These are phyloP conservation scores for Blakeslea trispora DNA, from an alignment of 371 early-diverging fungal genomes.

Conservation along the genomic window DNA sequence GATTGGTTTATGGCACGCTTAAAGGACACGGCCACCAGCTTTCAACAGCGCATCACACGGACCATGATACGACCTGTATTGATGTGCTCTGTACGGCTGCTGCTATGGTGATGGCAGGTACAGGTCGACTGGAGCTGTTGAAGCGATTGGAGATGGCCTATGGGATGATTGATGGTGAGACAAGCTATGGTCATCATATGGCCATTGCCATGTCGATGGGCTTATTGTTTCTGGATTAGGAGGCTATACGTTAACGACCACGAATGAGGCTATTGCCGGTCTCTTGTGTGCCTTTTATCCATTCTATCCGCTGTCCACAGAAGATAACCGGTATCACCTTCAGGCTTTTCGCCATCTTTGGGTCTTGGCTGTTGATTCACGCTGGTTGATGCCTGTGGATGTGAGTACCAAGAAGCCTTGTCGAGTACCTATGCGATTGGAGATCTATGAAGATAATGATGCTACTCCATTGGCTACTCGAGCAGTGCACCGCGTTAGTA, in stretches of 20 bases:
- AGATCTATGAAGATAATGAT: slow-evolving; percentile 31
- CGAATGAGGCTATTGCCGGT: slow-evolving; percentile 69
- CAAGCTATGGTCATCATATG: slow-evolving; percentile 82
- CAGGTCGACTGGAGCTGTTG: slow-evolving; percentile 68
- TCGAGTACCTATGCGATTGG: slow-evolving; percentile 53
- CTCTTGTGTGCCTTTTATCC: slow-evolving; percentile 81
- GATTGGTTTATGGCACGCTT: slow-evolving; percentile 52
- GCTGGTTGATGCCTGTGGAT: slow-evolving; percentile 78
- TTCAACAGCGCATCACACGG: slow-evolving; percentile 61
- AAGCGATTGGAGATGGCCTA: slow-evolving; percentile 59
- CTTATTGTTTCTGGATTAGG: slow-evolving; percentile 83
- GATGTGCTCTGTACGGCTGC: slow-evolving; percentile 67
- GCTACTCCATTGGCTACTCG: not conserved
- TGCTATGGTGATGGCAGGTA: slow-evolving; percentile 83
- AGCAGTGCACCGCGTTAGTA: slow-evolving; percentile 21
- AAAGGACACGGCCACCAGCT: slow-evolving; percentile 37
- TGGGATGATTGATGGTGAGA: slow-evolving; percentile 43
- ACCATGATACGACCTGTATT: slow-evolving; percentile 59
- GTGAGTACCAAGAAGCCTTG: slow-evolving; percentile 59
- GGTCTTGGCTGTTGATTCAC: slow-evolving; percentile 77
- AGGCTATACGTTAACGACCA: slow-evolving; percentile 69
- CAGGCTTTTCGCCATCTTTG: slow-evolving; percentile 90
- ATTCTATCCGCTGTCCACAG: slow-evolving; percentile 63
- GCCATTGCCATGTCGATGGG: slow-evolving; percentile 85
- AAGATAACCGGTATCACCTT: slow-evolving; percentile 76